Percentiles rank a stretch among this genome's conserved stretches.
phyloP scores from a whole-genome alignment of 2,329 filamentous ascomycete genomes.

The Cytospora piceae region DNA sequence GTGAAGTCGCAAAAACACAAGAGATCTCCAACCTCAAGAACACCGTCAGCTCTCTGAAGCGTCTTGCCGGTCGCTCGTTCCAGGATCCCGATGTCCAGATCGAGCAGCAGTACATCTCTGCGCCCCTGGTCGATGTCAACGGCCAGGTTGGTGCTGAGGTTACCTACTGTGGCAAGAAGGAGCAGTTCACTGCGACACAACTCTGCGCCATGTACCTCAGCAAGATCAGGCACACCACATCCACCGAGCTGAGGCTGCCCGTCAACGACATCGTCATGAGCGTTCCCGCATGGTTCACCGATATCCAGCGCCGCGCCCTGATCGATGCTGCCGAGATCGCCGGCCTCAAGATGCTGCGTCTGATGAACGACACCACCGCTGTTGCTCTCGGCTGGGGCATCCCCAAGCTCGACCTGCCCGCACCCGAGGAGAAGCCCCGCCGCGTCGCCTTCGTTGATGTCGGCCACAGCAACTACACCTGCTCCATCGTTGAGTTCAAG shows the following conservation, averaged over 20 bases:
- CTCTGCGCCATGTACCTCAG: constrained; percentile 93
- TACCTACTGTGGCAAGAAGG: constrained; percentile 89
- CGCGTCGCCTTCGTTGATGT: constrained; percentile 93
- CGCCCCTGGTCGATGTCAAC: constrained; percentile 83
- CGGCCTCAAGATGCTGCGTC: constrained; percentile 85
- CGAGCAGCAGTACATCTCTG: constrained; percentile 90
- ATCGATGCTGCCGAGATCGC: constrained; percentile 93
- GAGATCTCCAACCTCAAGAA: constrained; percentile 99
- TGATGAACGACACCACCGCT: constrained; percentile 98
- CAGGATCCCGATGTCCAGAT: constrained; percentile 90
- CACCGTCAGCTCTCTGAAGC: constrained; percentile 91
- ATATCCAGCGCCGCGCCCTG: constrained; percentile 85
- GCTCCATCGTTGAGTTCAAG: constrained; percentile 91
- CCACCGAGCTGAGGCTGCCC: constrained; percentile 84
- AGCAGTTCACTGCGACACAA: constrained; percentile 93
- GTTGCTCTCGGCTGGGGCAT: constrained; percentile 96
- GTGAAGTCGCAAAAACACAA: constrained; percentile 95
- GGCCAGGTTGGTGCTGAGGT: constrained; percentile 96
- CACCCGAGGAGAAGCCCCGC: constrained; percentile 86
- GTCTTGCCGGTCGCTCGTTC: constrained; percentile 83
- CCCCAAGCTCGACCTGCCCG: constrained; percentile 92
- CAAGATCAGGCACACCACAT: constrained; percentile 89
- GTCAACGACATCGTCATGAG: constrained; percentile 94
- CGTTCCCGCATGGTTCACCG: constrained; percentile 96
- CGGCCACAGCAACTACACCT: constrained; percentile 94